Evolutionary conservation across 129 eudicot genomes (phyloP), one percentile per base, ranked within the genome.

Genomic region (Ambrosia artemisiifolia): DNA sequence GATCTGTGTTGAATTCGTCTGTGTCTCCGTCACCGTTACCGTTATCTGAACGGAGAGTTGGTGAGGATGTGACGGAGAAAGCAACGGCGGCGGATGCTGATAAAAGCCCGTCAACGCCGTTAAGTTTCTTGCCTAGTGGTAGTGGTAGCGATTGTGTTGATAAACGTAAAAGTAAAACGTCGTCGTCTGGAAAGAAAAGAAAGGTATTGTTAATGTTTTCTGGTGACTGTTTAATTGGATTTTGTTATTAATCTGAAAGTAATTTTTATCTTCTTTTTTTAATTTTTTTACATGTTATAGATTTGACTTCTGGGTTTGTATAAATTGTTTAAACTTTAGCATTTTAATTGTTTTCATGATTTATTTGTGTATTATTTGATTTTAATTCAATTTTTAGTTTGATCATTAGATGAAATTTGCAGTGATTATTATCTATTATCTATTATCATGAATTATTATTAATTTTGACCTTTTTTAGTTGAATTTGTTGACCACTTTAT

Each of bases 101-200:
- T 74, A 69, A 85, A 4, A 88, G 95, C 24, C 88, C 91, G 8
- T 70, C 78, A 7, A 86, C 96, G 2, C 85, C 96, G 24, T 84
- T 86, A 0, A 46, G 78, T 51, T 82, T 80, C 69, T 61, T 70
- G 2, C 77, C 83, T 2, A 77, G 82, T 57, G 88, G 78, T 32
- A 79, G 91, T 57, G 84, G 83, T 40, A 79, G 83, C 50, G 88
- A 81, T 32, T 81, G 85, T 64, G 70, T 56, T 63, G 87, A 18
- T 34, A 71, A 77, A 3, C 30, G 30, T 4, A 74, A 75, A 38
- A 48, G 30, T 4, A 74, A 75, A 38, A 48, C 56, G 19, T 63
- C n/a, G 14, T 81, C 51, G n/a, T 48, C 82, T 20, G 30, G 32
- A 35, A 69, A 66, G 71, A 85, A 50, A 70, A 73, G 70, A 74